Base-by-base conservation (phyloP, 2,329 filamentous ascomycete genomes). In the Chaetothyriales sp. region DNA sequence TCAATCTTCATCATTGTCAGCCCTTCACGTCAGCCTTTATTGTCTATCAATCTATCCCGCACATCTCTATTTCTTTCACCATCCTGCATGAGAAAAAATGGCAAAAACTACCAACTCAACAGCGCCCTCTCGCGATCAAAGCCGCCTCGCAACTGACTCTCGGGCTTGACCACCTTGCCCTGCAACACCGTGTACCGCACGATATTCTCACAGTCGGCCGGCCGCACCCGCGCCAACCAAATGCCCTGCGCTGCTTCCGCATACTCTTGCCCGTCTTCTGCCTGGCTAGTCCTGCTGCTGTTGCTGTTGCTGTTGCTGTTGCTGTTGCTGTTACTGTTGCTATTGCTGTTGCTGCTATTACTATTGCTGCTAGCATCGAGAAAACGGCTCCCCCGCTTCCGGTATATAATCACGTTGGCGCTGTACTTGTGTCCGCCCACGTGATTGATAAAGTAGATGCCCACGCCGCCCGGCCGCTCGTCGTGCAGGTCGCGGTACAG, bases 371-470 rank as follows among this genome's bases (percentile, higher is more conserved):
- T 65, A 66, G 66, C 68, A 4, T 67, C 64, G 20, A 67, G 64
- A 4, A 19, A 13, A 5, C 20, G 7, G 22, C 44, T 60, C 56
- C 66, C 68, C 6, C 75, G 73, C 18, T 77, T 76, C 8, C 92
- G 78, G 67, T 98, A 97, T 1, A 98, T 75, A 73, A 98, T 86
- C 61, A 97, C 81, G 63, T 98, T 98, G 25, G 92, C 92, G 46
- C 83, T 82, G 70, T 94, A 97, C 72, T 95, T 95, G 73, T 98
- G 92, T 0, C 92, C 92, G 25, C 92, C 92, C 2, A 95, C 89
- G 64, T 98, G 92, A 60, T 82, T 90, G 64, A 97, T 94, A 65
- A 95, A 97, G 70, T 95, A 95, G 58, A 98, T 86, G 0, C 88
- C 90, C 5, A 95, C 90, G 10, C 92, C 92, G 9, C 90, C 90